Percentiles rank a stretch among this genome's conserved stretches.
phyloP scores from a whole-genome alignment of 2,329 filamentous ascomycete species.

The Podosphaera aphanis region DNA sequence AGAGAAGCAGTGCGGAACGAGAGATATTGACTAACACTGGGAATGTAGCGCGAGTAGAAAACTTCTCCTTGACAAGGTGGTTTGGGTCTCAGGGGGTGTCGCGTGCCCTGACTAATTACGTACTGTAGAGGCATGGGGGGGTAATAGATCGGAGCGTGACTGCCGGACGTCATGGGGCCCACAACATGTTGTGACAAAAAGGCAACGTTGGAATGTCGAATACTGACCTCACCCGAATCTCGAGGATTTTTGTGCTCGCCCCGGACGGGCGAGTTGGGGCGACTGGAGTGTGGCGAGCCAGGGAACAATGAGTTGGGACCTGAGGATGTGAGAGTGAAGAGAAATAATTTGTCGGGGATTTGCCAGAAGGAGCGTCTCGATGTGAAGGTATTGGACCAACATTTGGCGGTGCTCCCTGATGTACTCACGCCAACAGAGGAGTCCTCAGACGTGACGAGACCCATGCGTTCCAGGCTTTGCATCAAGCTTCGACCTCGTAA shows the following conservation, averaged over 20 bases:
- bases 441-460: constrained; percentile 53
- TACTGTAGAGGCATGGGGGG: constrained; percentile 68
- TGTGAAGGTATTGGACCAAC: constrained; percentile 65
- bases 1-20: constrained; percentile 69
- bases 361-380: constrained; percentile 76
- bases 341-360: constrained; percentile 61
- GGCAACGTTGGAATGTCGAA: constrained; percentile 9
- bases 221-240: constrained; percentile 14
- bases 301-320: constrained; percentile 18
- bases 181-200: constrained; percentile 19
- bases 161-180: constrained; percentile 47
- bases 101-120: constrained; percentile 49
- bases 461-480: constrained; percentile 84
- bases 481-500: constrained; percentile 60
- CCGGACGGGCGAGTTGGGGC: constrained; percentile 27
- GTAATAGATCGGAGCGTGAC: constrained; percentile 76
- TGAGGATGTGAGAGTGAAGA: constrained; percentile 54
- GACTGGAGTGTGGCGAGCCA: constrained; percentile 28
- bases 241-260: constrained; percentile 15
- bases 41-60: constrained; percentile 74
- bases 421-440: constrained; percentile 46
- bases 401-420: constrained; percentile 35
- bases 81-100: constrained; percentile 72
- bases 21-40: constrained; percentile 60
- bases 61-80: constrained; percentile 75